Evolutionary conservation across 345 rosid genomes (phyloP), one percentile per base, ranked within the genome.

Genomic region (Bruguiera gymnorhiza): DNA sequence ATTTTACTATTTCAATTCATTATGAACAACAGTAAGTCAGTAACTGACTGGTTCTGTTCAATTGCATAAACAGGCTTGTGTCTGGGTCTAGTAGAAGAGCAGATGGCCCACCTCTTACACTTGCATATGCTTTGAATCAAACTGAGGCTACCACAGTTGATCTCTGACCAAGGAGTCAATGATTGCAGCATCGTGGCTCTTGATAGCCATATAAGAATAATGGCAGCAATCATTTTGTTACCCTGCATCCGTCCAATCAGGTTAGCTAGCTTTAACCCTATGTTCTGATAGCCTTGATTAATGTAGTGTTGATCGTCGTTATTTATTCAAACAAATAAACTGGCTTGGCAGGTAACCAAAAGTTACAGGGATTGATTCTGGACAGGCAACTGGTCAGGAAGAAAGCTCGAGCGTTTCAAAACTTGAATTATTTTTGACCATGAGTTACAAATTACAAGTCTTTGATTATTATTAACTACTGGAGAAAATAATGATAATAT

Each of bases 191-290:
- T 58, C 19, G 54, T 70, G 73, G 60, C 51, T 46, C 20, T 66
- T 51, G 60, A 36, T 48, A 13, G 29, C 60, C 10, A 29, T 70
- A 8, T 26, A 39, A 11, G 67, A 70, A 70, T 70, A 15, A 70
- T 62, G 68, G 18, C 54, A 10, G 63, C 68, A 63, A 64, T 71
- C n/a, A 72, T 72, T 71, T 65, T 58, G 63, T 29, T 70, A 62
- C 67, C 67, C 18, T 52, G 59, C n/a, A 58, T 43, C 1, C 4
- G 39, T 26, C 29, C 27, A 52, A 30, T 52, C 19, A 26, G 29
- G 20, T 68, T 11, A 55, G 11, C 57, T 52, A 51, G 31, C 52
- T 39, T 26, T 6, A 55, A 13, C 18, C 48, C 50, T 13, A 3
- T 43, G 5, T 43, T 43, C 50, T 43, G 5, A 43, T 43, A 43